Percentiles rank a stretch among this genome's conserved stretches.
Evolutionary conservation across 176 grass and related monocot species (phyloP).

Genomic region (Eragrostis nindensis): DNA sequence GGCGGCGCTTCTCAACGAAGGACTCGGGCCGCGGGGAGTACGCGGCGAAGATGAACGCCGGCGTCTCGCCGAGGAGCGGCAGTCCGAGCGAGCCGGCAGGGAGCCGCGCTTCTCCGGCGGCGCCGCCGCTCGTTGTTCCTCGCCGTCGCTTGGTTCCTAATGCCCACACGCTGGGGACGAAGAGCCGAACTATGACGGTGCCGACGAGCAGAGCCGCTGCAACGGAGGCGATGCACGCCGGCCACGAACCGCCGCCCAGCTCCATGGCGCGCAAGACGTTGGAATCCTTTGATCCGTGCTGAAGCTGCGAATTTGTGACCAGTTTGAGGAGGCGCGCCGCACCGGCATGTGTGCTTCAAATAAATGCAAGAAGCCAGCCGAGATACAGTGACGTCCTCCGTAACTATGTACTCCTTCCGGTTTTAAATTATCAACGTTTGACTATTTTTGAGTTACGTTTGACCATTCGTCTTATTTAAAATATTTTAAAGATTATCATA

Average conservation of each 20-base stretch:
- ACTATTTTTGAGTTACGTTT: too few relatives aligned
- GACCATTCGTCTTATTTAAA: too few relatives aligned
- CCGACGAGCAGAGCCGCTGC: constrained; percentile 27
- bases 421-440: too few relatives aligned
- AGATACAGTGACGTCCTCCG: too few relatives aligned
- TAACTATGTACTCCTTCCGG: too few relatives aligned
- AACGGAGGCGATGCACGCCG: neutral
- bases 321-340: constrained; percentile 2
- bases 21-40: constrained; percentile 56
- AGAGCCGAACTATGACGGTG: constrained; percentile 23
- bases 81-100: constrained; percentile 62
- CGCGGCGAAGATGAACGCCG: constrained; percentile 66
- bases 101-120: constrained; percentile 8
- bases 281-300: neutral
- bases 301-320: neutral
- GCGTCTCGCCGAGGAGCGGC: constrained; percentile 77
- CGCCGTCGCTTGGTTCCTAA: neutral
- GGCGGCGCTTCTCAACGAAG: constrained; percentile 73
- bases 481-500: too few relatives aligned
- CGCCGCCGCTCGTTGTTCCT: neutral
- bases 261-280: neutral
- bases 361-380: too few relatives aligned
- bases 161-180: neutral
- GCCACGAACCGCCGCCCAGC: neutral
- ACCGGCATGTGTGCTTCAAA: neutral